phyloP scores from a whole-genome alignment of 2,329 filamentous ascomycete genomes.

The Claviceps arundinis region DNA sequence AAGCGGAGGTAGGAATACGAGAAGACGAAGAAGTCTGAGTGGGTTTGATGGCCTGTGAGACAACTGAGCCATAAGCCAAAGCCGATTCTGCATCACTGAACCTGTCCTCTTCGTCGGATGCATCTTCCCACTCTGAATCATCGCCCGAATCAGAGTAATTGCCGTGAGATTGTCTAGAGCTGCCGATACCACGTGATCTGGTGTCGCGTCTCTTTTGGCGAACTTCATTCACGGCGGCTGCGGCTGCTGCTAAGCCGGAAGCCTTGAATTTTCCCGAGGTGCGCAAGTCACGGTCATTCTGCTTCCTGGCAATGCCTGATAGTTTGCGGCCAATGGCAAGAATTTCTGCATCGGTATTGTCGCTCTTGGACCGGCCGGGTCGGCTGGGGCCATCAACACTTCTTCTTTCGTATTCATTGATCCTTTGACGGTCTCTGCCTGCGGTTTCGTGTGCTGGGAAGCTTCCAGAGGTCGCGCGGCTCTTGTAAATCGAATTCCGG shows the following conservation, averaged over 20 bases:
- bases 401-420: neutral
- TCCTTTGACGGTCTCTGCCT: neutral
- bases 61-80: constrained; percentile 22
- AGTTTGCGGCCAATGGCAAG: constrained; percentile 41
- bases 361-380: constrained; percentile 11
- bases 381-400: constrained; percentile 1
- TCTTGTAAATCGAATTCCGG: constrained; percentile 11
- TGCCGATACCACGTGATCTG: constrained; percentile 23
- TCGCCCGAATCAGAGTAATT: constrained; percentile 23
- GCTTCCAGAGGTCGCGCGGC: constrained; percentile 2
- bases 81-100: constrained; percentile 27
- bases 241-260: constrained; percentile 22
- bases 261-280: constrained; percentile 20
- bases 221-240: constrained; percentile 27
- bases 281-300: constrained; percentile 37
- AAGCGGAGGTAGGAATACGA: constrained; percentile 13
- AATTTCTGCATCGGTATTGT: constrained; percentile 44
- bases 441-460: neutral
- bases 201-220: constrained; percentile 24
- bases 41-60: constrained; percentile 14
- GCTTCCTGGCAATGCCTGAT: constrained; percentile 35
- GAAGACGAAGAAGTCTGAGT: neutral
- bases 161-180: constrained; percentile 24
- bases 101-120: constrained; percentile 30
- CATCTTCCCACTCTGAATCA: constrained; percentile 44